phyloP scores from a whole-genome alignment of 331 rosid species.

The Malus hybrid region DNA sequence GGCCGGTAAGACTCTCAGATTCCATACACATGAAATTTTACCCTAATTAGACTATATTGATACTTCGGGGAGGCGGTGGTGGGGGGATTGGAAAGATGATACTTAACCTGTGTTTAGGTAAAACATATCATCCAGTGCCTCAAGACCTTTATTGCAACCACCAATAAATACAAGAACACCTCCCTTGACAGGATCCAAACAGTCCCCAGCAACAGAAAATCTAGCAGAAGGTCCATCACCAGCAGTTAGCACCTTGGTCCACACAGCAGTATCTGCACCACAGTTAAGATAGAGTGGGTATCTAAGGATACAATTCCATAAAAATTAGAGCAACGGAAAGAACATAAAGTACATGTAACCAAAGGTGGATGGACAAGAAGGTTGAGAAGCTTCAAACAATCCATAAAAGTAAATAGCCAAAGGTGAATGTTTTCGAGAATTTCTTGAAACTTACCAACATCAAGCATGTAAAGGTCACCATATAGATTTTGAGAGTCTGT shows the following conservation, averaged over 20 bases:
- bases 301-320: neutral
- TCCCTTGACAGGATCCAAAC: constrained; percentile 64
- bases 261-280: constrained; percentile 70
- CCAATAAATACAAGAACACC: constrained; percentile 82
- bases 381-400: constrained; percentile 1
- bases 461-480: constrained; percentile 78
- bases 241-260: constrained; percentile 63
- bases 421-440: neutral
- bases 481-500: constrained; percentile 93
- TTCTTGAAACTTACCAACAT: constrained; percentile 62
- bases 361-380: neutral
- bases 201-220: constrained; percentile 86
- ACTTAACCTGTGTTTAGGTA: constrained; percentile 70
- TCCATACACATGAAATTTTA: neutral
- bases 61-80: neutral
- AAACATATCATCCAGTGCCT: constrained; percentile 86
- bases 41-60: neutral
- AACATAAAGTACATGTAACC: neutral
- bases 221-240: constrained; percentile 79
- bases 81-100: constrained; percentile 3
- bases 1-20: constrained; percentile 7
- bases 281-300: constrained; percentile 19
- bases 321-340: neutral
- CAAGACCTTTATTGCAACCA: constrained; percentile 88
- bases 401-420: neutral